Percentiles rank a stretch among this genome's conserved stretches.
phyloP scores from a whole-genome alignment of 768 basidiomycete species.

The Lactarius sanguifluus region DNA sequence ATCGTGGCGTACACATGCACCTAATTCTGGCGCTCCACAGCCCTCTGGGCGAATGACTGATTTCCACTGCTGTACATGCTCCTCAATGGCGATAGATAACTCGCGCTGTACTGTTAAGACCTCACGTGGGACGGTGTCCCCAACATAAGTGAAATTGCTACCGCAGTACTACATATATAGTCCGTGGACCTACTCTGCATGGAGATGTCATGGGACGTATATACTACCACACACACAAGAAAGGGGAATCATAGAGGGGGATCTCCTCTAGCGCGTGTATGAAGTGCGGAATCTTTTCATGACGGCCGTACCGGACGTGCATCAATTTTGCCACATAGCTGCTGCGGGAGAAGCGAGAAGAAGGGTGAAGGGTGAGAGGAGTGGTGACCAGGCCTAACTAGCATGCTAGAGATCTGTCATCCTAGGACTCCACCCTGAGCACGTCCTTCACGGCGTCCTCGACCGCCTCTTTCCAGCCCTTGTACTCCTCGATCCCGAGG shows the following conservation, averaged over 20 bases:
- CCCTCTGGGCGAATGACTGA: neutral
- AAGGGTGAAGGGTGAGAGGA: neutral
- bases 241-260: neutral
- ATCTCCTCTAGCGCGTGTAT: neutral
- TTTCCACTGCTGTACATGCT: no score
- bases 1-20: no score
- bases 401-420: neutral
- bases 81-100: no score
- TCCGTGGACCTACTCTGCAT: neutral
- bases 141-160: no score
- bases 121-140: no score
- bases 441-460: slow-evolving; percentile 20
- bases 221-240: neutral
- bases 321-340: neutral
- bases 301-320: neutral
- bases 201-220: neutral
- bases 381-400: neutral
- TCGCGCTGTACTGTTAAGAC: no score
- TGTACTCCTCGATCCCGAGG: slow-evolving; percentile 13
- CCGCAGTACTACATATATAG: neutral
- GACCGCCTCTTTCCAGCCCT: slow-evolving; percentile 19
- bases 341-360: neutral
- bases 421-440: slow-evolving; percentile 12
- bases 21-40: neutral
- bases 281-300: neutral